Base-by-base conservation (phyloP, 176 grass and related monocot species). In the Ananas comosus region DNA sequence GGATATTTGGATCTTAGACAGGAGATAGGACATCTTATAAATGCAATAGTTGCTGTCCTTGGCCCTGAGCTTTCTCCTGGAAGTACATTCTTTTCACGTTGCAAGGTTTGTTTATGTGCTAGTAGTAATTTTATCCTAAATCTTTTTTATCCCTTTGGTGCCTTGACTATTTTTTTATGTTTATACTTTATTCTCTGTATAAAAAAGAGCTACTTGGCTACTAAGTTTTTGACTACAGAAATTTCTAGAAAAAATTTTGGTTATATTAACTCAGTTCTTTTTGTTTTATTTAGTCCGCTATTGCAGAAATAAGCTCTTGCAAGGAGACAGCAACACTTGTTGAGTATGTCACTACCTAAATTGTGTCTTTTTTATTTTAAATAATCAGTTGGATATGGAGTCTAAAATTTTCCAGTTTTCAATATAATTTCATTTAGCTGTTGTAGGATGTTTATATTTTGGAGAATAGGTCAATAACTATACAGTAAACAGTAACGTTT, bases 21-120 rank as follows among this genome's bases (percentile, higher is more conserved):
- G 72, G 84, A 87, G 84, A 85, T 97, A 77, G 94, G 86, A 5
- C 81, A 77, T 73, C 84, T 97, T 78, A 90, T 97, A 54, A 97
- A 97, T 84, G 89, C 86, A 81, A 88, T 97, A 77, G 89, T 97
- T 67, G 94, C 86, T 78, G 94, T 97, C 80, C 79, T 97, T 85
- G 94, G 94, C 75, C 94, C 94, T 52, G 94, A 97, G 80, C 84
- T 97, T 81, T 72, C 82, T 74, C 86, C 94, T 79, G 84, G 84
- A 71, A 92, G 94, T 81, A 90, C 66, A 71, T 97, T 97, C 65
- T 97, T 97, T 87, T 92, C 94, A 22, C 94, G 94, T 67, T 97
- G 89, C 86, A 92, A 97, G 92, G 92, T 96, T 84, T 74, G 68
- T 48, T 49, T 71, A 63, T 67, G 28, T 10, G 9, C 10, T 8